These are phyloP conservation scores for Phytophthora constricta DNA, from an alignment of 352 stramenopile species.

Conservation along the genomic window DNA sequence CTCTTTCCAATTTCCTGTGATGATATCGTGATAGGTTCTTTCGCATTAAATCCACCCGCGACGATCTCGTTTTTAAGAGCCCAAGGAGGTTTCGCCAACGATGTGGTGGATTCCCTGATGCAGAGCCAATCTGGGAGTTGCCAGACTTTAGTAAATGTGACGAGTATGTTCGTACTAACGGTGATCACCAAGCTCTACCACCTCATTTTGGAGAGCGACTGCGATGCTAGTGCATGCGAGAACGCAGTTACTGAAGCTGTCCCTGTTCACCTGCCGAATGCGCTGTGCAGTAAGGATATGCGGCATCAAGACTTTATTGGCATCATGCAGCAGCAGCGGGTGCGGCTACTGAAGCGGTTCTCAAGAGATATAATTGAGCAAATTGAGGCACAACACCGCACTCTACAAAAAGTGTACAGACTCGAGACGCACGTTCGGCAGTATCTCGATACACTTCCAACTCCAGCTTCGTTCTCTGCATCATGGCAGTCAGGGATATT, in stretches of 20 bases:
- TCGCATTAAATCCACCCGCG: constrained; percentile 16
- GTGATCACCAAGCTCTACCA: constrained; percentile 27
- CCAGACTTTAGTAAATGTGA: constrained; percentile 20
- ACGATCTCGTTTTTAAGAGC: constrained; percentile 29
- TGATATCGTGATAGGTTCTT: too few relatives aligned
- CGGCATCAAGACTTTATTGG: constrained; percentile 36
- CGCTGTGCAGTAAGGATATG: constrained; percentile 32
- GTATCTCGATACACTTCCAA: constrained; percentile 19
- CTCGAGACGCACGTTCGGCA: constrained; percentile 24
- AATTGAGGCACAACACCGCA: constrained; percentile 33
- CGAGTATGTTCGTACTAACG: constrained; percentile 31
- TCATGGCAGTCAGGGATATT: constrained; percentile 24
- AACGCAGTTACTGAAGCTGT: constrained; percentile 2
- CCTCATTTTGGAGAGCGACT: constrained; percentile 18
- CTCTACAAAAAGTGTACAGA: constrained; percentile 28
- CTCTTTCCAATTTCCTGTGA: constrained; percentile 31
- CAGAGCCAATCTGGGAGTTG: constrained; percentile 1
- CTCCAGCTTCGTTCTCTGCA: constrained; percentile 20
- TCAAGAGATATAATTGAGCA: constrained; percentile 25
- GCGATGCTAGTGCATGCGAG: background rate
- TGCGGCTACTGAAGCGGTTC: constrained; percentile 21
- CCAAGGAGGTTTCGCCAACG: constrained; percentile 23
- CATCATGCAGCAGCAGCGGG: constrained; percentile 20
- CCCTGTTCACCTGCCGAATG: constrained; percentile 20
- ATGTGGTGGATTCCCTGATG: constrained; percentile 14